Evolutionary conservation across 805 yeast species (phyloP).

Genomic region (Cyberlindnera bimundalis): DNA sequence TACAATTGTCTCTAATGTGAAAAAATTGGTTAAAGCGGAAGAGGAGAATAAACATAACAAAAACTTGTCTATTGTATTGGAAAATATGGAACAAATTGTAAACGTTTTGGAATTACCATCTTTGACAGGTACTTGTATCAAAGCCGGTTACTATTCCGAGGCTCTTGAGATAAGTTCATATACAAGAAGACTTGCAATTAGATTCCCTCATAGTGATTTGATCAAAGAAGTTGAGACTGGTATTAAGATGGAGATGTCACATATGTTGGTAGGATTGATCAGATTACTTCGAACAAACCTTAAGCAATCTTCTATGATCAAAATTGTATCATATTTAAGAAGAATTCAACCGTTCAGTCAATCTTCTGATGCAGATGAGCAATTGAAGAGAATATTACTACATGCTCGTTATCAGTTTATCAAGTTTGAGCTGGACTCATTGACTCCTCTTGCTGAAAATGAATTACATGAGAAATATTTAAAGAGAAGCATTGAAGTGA

Average conservation of each 20-base stretch:
- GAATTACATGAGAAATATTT: conserved; percentile 57
- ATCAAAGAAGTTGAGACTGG: conserved; percentile 48
- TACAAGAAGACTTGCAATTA: conserved; percentile 60
- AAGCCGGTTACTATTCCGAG: conserved; percentile 83
- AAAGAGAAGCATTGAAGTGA: conserved; percentile 76
- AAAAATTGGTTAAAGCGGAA: conserved; percentile 17
- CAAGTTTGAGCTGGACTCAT: conserved; percentile 52
- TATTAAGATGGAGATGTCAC: conserved; percentile 53
- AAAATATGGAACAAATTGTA: conserved; percentile 65
- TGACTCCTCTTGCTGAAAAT: conserved; percentile 52
- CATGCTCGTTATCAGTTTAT: conserved; percentile 70
- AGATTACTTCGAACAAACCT: conserved; percentile 69
- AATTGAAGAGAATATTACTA: conserved; percentile 55
- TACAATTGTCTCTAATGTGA: conserved; percentile 22
- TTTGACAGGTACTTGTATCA: conserved; percentile 75
- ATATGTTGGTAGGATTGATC: conserved; percentile 70
- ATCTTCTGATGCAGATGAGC: conserved; percentile 24
- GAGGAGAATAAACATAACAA: conserved; percentile 14
- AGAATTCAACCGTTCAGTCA: conserved; percentile 55
- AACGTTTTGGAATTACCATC: conserved; percentile 85
- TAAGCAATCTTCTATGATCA: conserved; percentile 74
- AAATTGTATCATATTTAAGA: conserved; percentile 71
- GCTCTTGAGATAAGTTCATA: conserved; percentile 81
- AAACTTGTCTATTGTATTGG: conserved; percentile 40
- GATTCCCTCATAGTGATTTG: conserved; percentile 61